Evolutionary conservation across 2,329 filamentous ascomycete species (phyloP).

Genomic region (Pseudophaeomoniella oleicola): DNA sequence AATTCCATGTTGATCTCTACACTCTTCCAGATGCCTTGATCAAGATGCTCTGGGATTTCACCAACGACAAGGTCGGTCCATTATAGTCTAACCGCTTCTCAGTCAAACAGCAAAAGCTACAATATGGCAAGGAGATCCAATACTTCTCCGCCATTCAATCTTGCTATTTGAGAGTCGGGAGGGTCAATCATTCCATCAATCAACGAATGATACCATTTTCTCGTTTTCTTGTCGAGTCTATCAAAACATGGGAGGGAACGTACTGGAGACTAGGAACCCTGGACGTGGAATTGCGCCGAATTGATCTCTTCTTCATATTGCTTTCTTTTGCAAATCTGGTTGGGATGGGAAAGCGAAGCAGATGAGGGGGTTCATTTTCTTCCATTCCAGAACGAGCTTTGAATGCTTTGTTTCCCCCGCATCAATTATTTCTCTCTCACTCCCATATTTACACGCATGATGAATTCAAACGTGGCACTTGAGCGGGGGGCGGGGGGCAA

Average conservation of each 20-base stretch:
- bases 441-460: no score
- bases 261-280: neutral
- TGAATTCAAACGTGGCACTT: no score
- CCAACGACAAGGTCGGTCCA: constrained; percentile 29
- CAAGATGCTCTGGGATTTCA: constrained; percentile 92
- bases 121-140: neutral
- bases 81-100: constrained; percentile 8
- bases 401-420: no score
- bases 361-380: neutral
- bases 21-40: constrained; percentile 83
- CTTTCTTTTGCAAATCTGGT: neutral
- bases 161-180: neutral
- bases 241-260: neutral
- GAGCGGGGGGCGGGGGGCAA: neutral
- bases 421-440: no score
- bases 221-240: no score
- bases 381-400: no score
- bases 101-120: neutral
- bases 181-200: neutral
- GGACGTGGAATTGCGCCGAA: neutral
- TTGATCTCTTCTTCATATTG: neutral
- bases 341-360: neutral
- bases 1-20: constrained; percentile 96
- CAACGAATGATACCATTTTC: neutral
- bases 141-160: neutral